Evolutionary conservation across 129 eudicot genomes (phyloP).

Genomic region (Centrapalus pauciflorus): DNA sequence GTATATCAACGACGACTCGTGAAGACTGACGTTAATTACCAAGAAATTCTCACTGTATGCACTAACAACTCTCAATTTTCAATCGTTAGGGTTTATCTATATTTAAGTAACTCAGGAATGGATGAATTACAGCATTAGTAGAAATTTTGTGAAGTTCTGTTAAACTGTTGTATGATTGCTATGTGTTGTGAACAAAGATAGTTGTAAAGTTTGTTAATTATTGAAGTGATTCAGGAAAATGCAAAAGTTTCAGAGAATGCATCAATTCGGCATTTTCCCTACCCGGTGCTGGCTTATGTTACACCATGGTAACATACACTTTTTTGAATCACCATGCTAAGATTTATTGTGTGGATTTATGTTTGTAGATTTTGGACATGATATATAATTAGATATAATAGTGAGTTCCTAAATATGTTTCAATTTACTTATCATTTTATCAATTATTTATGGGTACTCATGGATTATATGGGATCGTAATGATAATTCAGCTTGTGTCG

Average conservation of each 20-base stretch:
- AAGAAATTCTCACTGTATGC: constrained; percentile 57
- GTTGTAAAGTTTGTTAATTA: not conserved
- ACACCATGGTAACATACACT: constrained; percentile 73
- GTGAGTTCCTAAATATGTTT: no score
- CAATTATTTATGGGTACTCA: no score
- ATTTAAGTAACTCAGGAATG: not conserved
- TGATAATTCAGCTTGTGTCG: not conserved
- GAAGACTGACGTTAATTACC: constrained; percentile 36
- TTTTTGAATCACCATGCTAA: not conserved
- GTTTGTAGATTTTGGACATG: not conserved
- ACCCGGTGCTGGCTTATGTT: constrained; percentile 82
- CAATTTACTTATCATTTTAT: not conserved
- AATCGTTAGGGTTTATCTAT: not conserved
- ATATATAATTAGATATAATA: not conserved
- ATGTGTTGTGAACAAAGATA: not conserved
- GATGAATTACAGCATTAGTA: not conserved
- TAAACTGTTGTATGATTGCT: not conserved
- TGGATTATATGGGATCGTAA: not conserved
- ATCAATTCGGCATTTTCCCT: constrained; percentile 36
- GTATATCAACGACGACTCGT: constrained; percentile 49
- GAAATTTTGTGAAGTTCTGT: not conserved
- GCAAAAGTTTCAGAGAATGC: constrained; percentile 55
- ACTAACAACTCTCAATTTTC: not conserved
- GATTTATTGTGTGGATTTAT: not conserved
- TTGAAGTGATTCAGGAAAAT: constrained; percentile 55